Percentiles rank a stretch among this genome's conserved stretches.
Evolutionary conservation across 805 yeast genomes (phyloP).

Genomic region (Candida mattraensis): DNA sequence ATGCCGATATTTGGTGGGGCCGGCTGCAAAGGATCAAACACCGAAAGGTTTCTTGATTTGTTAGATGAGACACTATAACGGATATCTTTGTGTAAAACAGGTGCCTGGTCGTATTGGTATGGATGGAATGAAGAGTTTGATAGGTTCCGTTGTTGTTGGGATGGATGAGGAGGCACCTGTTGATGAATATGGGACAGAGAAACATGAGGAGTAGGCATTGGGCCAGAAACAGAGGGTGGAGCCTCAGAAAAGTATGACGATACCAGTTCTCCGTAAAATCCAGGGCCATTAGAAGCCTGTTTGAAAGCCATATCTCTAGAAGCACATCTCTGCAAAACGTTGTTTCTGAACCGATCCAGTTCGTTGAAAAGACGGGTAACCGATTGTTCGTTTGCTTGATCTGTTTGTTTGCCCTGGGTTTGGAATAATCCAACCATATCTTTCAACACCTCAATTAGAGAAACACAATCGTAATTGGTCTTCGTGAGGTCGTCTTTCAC

Average conservation of each 20-base stretch:
- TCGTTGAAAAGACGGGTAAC: slow-evolving; percentile 16
- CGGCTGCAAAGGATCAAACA: slow-evolving; percentile 37
- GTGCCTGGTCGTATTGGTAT: slow-evolving; percentile 30
- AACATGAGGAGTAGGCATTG: slow-evolving; percentile 12
- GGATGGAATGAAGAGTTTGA: slow-evolving; percentile 32
- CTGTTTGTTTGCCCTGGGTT: slow-evolving; percentile 12
- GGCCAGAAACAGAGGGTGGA: slow-evolving; percentile 8
- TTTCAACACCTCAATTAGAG: slow-evolving; percentile 43
- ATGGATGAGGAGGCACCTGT: slow-evolving; percentile 18
- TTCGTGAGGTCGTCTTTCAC: slow-evolving; percentile 48
- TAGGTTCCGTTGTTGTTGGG: slow-evolving; percentile 31
- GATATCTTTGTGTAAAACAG: slow-evolving; percentile 32
- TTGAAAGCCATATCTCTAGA: slow-evolving; percentile 32
- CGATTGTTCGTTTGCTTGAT: slow-evolving; percentile 11
- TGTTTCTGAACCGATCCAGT: slow-evolving; percentile 28
- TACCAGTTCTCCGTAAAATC: slow-evolving; percentile 18
- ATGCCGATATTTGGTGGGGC: slow-evolving; percentile 12
- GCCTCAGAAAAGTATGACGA: slow-evolving; percentile 12
- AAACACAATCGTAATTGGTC: slow-evolving; percentile 53
- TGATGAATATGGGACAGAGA: slow-evolving; percentile 15
- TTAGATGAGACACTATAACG: slow-evolving; percentile 31
- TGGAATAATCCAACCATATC: slow-evolving; percentile 19
- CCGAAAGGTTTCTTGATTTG: slow-evolving; percentile 40
- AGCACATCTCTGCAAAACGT: slow-evolving; percentile 33
- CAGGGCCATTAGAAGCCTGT: slow-evolving; percentile 21